Percentiles rank a stretch among this genome's conserved stretches.
Conservation (phyloP, 2,329 filamentous ascomycete genomes). For the Thielaviopsis musarum region DNA sequence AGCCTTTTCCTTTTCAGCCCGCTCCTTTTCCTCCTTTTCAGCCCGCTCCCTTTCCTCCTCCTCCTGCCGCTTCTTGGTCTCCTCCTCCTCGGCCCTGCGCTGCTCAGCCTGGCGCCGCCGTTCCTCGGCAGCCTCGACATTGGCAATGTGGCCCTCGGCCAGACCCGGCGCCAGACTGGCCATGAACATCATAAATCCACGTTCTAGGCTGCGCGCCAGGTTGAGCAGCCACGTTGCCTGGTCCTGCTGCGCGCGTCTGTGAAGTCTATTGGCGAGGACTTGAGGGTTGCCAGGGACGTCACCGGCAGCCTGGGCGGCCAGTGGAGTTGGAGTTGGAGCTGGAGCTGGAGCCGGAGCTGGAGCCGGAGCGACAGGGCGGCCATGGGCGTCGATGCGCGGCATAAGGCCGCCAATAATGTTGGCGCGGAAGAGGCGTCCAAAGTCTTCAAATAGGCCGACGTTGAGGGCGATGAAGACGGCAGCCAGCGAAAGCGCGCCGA, state of each 20-base stretch:
- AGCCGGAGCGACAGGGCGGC: slow-evolving; percentile 20
- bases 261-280: slow-evolving; percentile 35
- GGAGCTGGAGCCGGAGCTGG: neutral
- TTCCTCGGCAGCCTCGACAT: slow-evolving; percentile 36
- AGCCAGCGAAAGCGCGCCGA: slow-evolving; percentile 36
- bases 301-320: slow-evolving; percentile 5
- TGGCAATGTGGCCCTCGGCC: slow-evolving; percentile 46
- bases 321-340: slow-evolving; percentile 16
- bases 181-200: slow-evolving; percentile 44
- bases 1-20: neutral
- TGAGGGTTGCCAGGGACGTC: slow-evolving; percentile 21
- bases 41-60: slow-evolving; percentile 2
- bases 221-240: slow-evolving; percentile 33
- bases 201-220: slow-evolving; percentile 28
- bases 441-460: slow-evolving; percentile 35
- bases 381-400: slow-evolving; percentile 22
- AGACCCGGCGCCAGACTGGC: slow-evolving; percentile 50
- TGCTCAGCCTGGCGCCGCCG: slow-evolving; percentile 24
- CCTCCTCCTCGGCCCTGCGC: slow-evolving; percentile 15
- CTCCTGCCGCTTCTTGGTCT: slow-evolving; percentile 2
- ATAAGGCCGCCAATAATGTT: slow-evolving; percentile 41
- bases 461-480: slow-evolving; percentile 41
- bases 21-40: neutral
- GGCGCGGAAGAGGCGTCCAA: slow-evolving; percentile 38
- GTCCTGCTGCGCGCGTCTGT: slow-evolving; percentile 27